Evolutionary conservation across 768 basidiomycete genomes (phyloP), one percentile per base, ranked within the genome.

Genomic region (Panus rudis): DNA sequence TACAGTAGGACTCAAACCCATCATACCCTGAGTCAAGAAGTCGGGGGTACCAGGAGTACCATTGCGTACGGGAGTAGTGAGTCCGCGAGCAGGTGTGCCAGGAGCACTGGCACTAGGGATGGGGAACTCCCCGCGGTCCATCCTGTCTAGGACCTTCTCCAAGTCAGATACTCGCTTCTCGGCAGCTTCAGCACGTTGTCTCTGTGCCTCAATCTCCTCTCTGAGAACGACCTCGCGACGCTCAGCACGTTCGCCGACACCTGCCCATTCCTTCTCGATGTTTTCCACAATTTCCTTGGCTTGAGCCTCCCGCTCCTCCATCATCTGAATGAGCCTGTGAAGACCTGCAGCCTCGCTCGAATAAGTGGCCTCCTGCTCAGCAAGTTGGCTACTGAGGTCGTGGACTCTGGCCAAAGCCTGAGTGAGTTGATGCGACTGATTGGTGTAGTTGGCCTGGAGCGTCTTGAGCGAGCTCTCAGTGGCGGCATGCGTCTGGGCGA

Each of bases 291-390:
- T 78, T 17, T 76, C 73, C 65, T 89, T 87, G 17, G 88, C 78
- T 49, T 92, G 85, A 41, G 81, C 79, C 59, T 92, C 91, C 27
- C 92, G 75, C 44, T 84, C 84, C 59, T 97, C 91, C 71, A 96
- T 81, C 69, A 92, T 77, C 6, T 74, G 66, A 10, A 92, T 82
- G 14, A 96, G 69, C 23, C 91, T 73, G 45, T 78, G 76, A 51
- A 92, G 64, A 11, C 79, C 77, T 30, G 73, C 78, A 2, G 81
- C 79, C 59, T 97, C 92, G 45, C 73, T 76, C 0, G 83, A 72
- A 58, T 89, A 93, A 2, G 79, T 80, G 1, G 83, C 79, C 52
- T 94, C 91, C 53, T 89, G 84, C 53, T 89, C 87, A 3, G 88
- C 91, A 11, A 92, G 69, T 48, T 83, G 81, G 4, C 82, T 79